phyloP scores from a whole-genome alignment of 2,329 filamentous ascomycete genomes.

The Exophiala oligosperma region DNA sequence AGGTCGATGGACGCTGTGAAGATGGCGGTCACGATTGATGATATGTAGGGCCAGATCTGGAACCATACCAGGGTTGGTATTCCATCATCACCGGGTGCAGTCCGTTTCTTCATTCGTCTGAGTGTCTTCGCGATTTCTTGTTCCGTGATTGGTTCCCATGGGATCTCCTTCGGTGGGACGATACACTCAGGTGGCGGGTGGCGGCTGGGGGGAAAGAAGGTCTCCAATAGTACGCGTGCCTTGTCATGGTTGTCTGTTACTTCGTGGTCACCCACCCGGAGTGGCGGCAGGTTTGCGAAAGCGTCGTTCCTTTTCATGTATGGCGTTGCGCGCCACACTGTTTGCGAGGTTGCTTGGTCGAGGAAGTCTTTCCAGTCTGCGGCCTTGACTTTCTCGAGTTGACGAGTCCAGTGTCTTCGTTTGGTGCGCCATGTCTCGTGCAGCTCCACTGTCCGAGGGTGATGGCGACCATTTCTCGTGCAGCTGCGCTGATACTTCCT shows the following conservation, averaged over 20 bases:
- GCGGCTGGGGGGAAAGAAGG: slow-evolving; percentile 21
- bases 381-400: background rate
- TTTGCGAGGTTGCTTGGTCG: slow-evolving; percentile 23
- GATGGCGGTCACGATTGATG: slow-evolving; percentile 7
- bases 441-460: slow-evolving; percentile 1
- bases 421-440: slow-evolving; percentile 12
- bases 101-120: slow-evolving; percentile 20
- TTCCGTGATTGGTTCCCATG: slow-evolving; percentile 27
- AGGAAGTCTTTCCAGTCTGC: slow-evolving; percentile 30
- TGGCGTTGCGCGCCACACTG: slow-evolving; percentile 25
- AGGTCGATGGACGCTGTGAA: slow-evolving; percentile 22
- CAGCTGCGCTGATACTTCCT: slow-evolving; percentile 25
- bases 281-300: slow-evolving; percentile 21
- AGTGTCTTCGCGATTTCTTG: slow-evolving; percentile 21
- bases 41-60: slow-evolving; percentile 9
- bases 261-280: slow-evolving; percentile 15
- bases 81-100: slow-evolving; percentile 22
- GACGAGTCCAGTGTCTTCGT: slow-evolving; percentile 26
- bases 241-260: slow-evolving; percentile 26
- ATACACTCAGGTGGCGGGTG: slow-evolving; percentile 3
- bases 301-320: slow-evolving; percentile 21
- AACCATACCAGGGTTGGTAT: slow-evolving; percentile 24
- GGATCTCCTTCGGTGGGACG: slow-evolving; percentile 8
- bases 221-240: slow-evolving; percentile 20
- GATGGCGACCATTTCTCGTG: background rate